Evolutionary conservation across 306 rosid genomes (phyloP).

Genomic region (Alnus rubra): DNA sequence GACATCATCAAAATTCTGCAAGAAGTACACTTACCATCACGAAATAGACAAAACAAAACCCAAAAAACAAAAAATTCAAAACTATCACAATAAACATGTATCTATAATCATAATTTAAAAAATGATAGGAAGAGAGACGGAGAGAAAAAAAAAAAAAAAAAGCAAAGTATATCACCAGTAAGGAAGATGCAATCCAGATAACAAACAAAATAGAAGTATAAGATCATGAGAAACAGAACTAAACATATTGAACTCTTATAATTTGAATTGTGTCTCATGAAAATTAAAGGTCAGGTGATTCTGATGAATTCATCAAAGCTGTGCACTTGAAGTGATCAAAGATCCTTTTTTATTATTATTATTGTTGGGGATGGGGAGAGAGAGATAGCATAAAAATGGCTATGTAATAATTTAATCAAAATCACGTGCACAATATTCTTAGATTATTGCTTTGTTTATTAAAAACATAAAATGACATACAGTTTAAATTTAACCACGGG

Average conservation of each 20-base stretch:
- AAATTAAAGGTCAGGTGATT: background rate
- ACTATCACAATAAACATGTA: conserved; percentile 1
- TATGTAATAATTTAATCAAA: too few relatives aligned
- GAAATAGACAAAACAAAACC: conserved; percentile 4
- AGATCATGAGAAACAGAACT: background rate
- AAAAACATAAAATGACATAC: background rate
- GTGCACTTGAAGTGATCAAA: background rate
- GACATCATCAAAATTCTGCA: conserved; percentile 98
- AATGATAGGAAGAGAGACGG: background rate
- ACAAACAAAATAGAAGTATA: background rate
- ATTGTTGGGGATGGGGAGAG: too few relatives aligned
- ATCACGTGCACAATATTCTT: background rate
- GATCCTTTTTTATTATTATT: too few relatives aligned
- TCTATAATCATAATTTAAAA: background rate
- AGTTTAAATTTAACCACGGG: background rate
- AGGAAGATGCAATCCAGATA: background rate
- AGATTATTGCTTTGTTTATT: background rate
- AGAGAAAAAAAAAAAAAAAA: background rate
- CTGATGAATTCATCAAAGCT: background rate
- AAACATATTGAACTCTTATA: background rate
- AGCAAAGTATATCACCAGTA: background rate
- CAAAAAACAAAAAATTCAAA: background rate
- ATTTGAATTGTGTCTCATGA: background rate
- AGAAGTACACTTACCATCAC: conserved; percentile 30
- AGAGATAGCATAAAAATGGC: too few relatives aligned